Evolutionary conservation across 805 yeast species (phyloP).

Genomic region (Scheffersomyces stipitis): DNA sequence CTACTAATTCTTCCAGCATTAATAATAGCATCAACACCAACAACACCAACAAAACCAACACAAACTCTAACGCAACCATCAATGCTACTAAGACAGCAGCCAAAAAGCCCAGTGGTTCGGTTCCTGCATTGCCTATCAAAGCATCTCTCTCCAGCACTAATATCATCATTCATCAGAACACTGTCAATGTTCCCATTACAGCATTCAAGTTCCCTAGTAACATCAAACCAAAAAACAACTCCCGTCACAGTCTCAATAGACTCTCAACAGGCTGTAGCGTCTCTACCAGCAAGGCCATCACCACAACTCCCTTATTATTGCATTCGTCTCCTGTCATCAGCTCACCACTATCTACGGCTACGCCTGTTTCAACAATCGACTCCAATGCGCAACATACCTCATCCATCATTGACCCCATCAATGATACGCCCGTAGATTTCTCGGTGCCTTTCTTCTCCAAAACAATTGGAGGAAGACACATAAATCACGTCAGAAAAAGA

Average conservation of each 20-base stretch:
- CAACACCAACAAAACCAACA: background rate
- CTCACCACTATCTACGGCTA: slow-evolving; percentile 36
- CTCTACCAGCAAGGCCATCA: slow-evolving; percentile 4
- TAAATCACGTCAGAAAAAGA: slow-evolving; percentile 15
- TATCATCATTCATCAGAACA: background rate
- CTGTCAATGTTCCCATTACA: background rate
- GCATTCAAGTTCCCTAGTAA: slow-evolving; percentile 14
- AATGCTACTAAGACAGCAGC: slow-evolving; percentile 8
- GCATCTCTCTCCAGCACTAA: slow-evolving; percentile 1
- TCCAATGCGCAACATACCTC: slow-evolving; percentile 15
- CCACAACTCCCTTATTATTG: slow-evolving; percentile 8
- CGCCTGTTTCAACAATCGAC: slow-evolving; percentile 29
- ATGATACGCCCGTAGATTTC: slow-evolving; percentile 41
- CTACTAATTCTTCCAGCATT: slow-evolving; percentile 1
- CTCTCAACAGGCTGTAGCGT: slow-evolving; percentile 2
- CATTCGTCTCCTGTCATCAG: slow-evolving; percentile 31
- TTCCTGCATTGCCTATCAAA: slow-evolving; percentile 3
- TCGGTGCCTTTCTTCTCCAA: slow-evolving; percentile 20
- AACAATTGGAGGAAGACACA: slow-evolving; percentile 4
- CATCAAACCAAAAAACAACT: slow-evolving; percentile 4
- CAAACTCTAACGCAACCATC: background rate
- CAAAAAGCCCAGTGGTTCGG: slow-evolving; percentile 8
- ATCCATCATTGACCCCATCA: slow-evolving; percentile 35
- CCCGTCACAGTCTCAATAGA: slow-evolving; percentile 13
- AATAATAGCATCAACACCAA: slow-evolving; percentile 1